phyloP scores from a whole-genome alignment of 139 green algal genomes.

The Tetradesmus obliquus region DNA sequence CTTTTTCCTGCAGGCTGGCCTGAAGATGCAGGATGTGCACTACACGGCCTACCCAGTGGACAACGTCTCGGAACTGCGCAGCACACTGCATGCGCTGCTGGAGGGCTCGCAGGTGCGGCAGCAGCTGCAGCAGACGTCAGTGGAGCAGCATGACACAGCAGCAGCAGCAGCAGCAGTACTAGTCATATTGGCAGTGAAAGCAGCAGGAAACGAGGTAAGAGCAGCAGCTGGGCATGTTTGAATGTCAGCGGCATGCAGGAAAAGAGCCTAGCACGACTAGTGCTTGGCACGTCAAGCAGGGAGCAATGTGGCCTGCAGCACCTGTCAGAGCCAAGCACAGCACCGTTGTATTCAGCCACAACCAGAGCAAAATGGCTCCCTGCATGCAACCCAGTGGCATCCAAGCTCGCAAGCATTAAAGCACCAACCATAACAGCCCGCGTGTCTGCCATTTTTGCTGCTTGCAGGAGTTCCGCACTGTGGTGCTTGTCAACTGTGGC shows the following conservation, averaged over 20 bases:
- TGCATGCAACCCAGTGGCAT: background rate
- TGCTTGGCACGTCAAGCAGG: too few relatives aligned
- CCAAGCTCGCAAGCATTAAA: background rate
- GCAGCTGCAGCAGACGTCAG: background rate
- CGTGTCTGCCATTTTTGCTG: background rate
- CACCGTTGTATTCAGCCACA: too few relatives aligned
- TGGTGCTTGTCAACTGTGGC: constrained; percentile 92
- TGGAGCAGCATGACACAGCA: background rate
- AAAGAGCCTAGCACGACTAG: too few relatives aligned
- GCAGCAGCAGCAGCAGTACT: background rate
- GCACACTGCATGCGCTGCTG: constrained; percentile 36
- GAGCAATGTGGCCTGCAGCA: too few relatives aligned
- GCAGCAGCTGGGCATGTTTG: too few relatives aligned
- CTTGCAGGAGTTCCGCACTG: constrained; percentile 63
- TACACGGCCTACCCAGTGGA: constrained; percentile 66
- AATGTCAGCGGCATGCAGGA: too few relatives aligned
- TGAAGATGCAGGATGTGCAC: background rate
- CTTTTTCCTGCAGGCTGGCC: background rate
- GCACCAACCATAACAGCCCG: background rate
- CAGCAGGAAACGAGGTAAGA: background rate
- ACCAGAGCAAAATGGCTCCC: background rate
- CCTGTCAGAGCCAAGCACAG: too few relatives aligned
- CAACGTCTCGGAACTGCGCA: constrained; percentile 63
- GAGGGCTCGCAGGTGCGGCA: constrained; percentile 30
- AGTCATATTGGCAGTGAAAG: background rate